phyloP scores from a whole-genome alignment of 768 basidiomycete species.

The Lactarius hengduanensis region DNA sequence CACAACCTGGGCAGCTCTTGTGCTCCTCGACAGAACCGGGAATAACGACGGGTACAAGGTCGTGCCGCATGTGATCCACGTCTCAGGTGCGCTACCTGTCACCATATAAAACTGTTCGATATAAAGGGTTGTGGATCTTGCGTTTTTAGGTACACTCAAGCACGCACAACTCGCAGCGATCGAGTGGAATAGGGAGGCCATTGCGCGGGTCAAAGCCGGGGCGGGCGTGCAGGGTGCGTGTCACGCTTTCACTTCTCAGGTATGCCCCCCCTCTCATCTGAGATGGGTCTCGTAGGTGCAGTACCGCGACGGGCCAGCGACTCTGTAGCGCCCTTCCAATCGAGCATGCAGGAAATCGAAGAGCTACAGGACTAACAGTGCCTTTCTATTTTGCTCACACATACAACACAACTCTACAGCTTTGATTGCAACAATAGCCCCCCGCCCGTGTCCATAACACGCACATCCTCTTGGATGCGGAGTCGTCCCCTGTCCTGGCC shows the following conservation, averaged over 20 bases:
- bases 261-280: not conserved
- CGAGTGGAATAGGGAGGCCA: conserved; percentile 64
- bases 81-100: conserved; percentile 61
- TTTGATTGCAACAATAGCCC: conserved; percentile 6
- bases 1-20: conserved; percentile 77
- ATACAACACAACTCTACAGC: conserved; percentile 8
- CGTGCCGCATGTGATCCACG: conserved; percentile 76
- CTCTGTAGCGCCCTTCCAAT: not conserved
- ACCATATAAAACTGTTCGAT: not conserved
- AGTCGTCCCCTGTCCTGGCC: not conserved
- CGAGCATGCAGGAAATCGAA: not conserved
- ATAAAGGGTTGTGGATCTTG: not conserved
- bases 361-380: not conserved
- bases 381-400: not conserved
- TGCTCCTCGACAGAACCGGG: conserved; percentile 63
- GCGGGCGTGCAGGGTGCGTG: conserved; percentile 3
- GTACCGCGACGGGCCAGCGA: not conserved
- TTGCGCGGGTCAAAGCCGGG: conserved; percentile 56
- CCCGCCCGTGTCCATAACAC: not conserved
- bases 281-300: not conserved
- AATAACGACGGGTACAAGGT: conserved; percentile 41
- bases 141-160: conserved; percentile 74
- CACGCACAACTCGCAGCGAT: conserved; percentile 80
- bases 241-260: not conserved
- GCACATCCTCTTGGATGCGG: not conserved